Evolutionary conservation across 2,329 filamentous ascomycete species (phyloP), one percentile per base, ranked within the genome.

Genomic region (Aureobasidium sp.): DNA sequence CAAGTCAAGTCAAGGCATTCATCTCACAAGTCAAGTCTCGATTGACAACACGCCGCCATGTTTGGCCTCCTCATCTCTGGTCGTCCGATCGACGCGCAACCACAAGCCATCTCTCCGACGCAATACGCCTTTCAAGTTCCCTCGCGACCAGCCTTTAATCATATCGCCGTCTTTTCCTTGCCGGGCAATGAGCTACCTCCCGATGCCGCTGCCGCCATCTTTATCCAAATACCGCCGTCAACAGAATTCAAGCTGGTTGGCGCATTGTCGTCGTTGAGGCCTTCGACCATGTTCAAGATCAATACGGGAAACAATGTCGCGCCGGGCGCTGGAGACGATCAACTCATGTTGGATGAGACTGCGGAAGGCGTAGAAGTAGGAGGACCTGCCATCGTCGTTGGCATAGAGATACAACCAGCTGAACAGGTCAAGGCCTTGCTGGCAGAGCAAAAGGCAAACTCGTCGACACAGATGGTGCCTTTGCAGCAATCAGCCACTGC

Each of bases 201-300:
- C 4, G 83, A 85, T 67, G 89, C 89, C 22, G 93, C 91, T 5
- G 94, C 92, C 15, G 90, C 91, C 51, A 93, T 99, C 66, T 97
- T 97, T 77, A 83, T 96, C 52, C 88, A 92, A 66, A 78, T 88
- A n/a, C 83, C 85, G 3, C 76, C 76, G 9, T 68, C 76, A 60
- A 74, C 67, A 73, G 84, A 87, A 51, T 96, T 96, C 77, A 86
- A 83, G 64, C 90, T 99, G 69, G 85, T 97, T 5, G 94, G 95
- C 65, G 94, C 87, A 53, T 87, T 99, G 62, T 92, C 90, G 1
- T 87, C 89, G 39, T 91, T 92, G 62, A 97, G 97, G 72, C 91
- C 94, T 68, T 93, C 88, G 67, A 91, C 92, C 39, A 89, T 97
- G 62, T 97, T 97, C 80, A 91, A 89, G 73, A 79, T 96, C 66